Evolutionary conservation across 139 green algal genomes (phyloP).

Genomic region (Tetraselmis striata): DNA sequence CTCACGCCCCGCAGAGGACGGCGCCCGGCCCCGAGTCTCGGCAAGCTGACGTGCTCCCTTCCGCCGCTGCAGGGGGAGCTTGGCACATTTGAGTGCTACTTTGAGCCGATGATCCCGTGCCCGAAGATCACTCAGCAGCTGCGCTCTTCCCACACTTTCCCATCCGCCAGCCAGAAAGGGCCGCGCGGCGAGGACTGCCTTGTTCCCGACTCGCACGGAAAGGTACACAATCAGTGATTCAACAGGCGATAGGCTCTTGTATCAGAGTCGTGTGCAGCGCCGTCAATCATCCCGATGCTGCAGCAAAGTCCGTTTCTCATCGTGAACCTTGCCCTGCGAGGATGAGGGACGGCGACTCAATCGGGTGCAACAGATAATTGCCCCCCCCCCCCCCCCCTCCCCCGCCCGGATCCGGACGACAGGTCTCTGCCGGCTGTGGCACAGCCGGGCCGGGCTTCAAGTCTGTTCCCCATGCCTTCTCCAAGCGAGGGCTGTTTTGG

Average conservation of each 20-base stretch:
- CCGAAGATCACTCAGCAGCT: neutral
- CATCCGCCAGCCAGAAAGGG: neutral
- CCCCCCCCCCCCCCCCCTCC: neutral
- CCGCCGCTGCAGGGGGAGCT: neutral
- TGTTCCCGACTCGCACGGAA: neutral
- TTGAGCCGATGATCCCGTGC: neutral
- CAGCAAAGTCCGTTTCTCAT: too few species aligned
- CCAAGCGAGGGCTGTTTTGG: neutral
- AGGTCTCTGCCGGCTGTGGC: neutral
- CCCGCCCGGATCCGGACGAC: neutral
- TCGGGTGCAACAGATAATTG: too few species aligned
- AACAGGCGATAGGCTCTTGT: too few species aligned
- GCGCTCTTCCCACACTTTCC: neutral
- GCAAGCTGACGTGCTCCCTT: too few species aligned
- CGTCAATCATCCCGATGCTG: too few species aligned
- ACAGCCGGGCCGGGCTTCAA: neutral
- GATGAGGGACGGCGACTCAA: too few species aligned
- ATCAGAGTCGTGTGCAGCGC: too few species aligned
- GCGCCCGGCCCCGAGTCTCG: too few species aligned
- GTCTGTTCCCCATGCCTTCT: neutral
- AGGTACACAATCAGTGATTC: too few species aligned
- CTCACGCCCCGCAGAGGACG: too few species aligned
- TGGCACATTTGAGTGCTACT: neutral
- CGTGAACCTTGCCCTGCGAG: too few species aligned
- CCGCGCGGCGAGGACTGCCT: neutral